Evolutionary conservation across 345 rosid genomes (phyloP).

Genomic region (Citrus hindsii): DNA sequence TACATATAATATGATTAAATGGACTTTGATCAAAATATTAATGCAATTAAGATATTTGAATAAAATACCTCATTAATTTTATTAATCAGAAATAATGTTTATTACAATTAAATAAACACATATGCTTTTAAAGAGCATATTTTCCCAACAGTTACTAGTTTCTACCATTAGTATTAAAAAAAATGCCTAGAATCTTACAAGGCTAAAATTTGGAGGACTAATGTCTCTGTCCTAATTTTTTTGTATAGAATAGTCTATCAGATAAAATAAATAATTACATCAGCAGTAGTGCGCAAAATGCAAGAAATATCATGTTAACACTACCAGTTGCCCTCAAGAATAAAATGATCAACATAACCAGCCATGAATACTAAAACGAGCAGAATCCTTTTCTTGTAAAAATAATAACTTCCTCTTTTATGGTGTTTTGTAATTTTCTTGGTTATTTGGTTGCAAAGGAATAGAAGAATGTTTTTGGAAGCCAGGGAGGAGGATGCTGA

Average conservation of each 20-base stretch:
- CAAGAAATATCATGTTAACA: conserved; percentile 4
- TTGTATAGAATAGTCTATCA: conserved; percentile 74
- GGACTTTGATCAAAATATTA: no score
- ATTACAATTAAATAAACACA: no score
- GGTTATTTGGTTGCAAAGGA: neutral
- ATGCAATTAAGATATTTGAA: no score
- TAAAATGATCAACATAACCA: neutral
- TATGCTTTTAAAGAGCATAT: no score
- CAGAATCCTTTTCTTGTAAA: neutral
- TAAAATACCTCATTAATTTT: no score
- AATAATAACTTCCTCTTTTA: neutral
- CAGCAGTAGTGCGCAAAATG: conserved; percentile 9
- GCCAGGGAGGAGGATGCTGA: neutral
- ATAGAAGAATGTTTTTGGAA: neutral
- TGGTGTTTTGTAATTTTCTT: neutral
- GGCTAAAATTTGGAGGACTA: conserved; percentile 93
- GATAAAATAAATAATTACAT: conserved; percentile 16
- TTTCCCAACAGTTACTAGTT: no score
- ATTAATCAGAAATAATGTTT: no score
- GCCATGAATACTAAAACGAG: neutral
- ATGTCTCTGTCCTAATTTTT: conserved; percentile 82
- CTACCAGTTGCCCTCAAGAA: neutral
- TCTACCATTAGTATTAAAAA: conserved; percentile 1
- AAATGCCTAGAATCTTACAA: conserved; percentile 49
- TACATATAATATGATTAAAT: no score